Evolutionary conservation across 768 basidiomycete genomes (phyloP).

Genomic region (Boletellus sp.): DNA sequence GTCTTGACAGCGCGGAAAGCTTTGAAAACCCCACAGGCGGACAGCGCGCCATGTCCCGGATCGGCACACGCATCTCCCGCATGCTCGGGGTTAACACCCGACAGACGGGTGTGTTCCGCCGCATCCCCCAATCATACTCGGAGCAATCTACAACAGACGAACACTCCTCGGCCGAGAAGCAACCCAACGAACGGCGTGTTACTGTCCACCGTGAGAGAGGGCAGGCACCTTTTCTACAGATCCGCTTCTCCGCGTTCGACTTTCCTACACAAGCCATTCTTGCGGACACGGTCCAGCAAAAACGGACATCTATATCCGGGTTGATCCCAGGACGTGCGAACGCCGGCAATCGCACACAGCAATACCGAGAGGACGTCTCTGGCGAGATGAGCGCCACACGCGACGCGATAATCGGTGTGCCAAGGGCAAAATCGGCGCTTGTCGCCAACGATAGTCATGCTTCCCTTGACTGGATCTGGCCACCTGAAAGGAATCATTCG

Average conservation of each 20-base stretch:
- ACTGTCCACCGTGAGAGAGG: constrained; percentile 45
- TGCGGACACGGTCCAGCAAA: constrained; percentile 13
- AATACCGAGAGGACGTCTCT: constrained; percentile 1
- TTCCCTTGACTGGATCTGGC: constrained; percentile 10
- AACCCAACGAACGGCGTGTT: constrained; percentile 38
- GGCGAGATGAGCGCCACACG: constrained; percentile 9
- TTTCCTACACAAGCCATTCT: constrained; percentile 32
- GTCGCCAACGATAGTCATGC: background rate
- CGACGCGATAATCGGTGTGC: constrained; percentile 4
- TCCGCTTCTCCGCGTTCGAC: constrained; percentile 53
- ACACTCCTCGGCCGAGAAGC: constrained; percentile 6
- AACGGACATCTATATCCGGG: constrained; percentile 13
- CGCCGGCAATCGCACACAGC: constrained; percentile 1
- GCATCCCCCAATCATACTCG: constrained; percentile 43
- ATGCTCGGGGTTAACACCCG: constrained; percentile 51
- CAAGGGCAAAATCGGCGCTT: constrained; percentile 13
- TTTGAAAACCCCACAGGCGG: constrained; percentile 46
- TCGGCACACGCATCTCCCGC: constrained; percentile 34
- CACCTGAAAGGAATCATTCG: constrained; percentile 5
- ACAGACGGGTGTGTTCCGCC: constrained; percentile 50
- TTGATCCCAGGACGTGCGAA: constrained; percentile 3
- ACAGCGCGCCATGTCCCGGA: constrained; percentile 23
- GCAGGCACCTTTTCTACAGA: constrained; percentile 45
- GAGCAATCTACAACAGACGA: constrained; percentile 7
- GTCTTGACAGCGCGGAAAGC: constrained; percentile 53